A percentile compares a stretch with the other conserved stretches of the same genome.
These are phyloP conservation scores for Starmerella vitae DNA, from an alignment of 805 yeast species.

Conservation along the genomic window DNA sequence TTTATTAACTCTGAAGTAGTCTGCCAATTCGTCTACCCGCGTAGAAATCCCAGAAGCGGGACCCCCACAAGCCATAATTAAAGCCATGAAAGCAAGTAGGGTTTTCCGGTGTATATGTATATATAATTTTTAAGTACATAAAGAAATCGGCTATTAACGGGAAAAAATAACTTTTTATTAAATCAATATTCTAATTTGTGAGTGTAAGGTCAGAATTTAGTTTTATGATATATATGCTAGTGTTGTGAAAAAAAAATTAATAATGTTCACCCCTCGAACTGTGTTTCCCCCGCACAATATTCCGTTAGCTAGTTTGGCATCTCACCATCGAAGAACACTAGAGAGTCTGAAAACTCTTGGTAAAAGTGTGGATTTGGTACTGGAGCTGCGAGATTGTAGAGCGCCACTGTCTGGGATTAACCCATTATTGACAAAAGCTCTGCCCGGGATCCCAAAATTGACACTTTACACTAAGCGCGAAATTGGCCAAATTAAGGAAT, in stretches of 20 bases:
- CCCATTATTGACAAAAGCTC: slow-evolving; percentile 55
- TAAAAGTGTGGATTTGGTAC: slow-evolving; percentile 65
- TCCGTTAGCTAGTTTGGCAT: slow-evolving; percentile 66
- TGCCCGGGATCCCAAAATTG: slow-evolving; percentile 42
- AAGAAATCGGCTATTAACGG: no score
- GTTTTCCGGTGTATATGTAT: no score
- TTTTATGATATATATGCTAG: background rate
- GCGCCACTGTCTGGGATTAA: slow-evolving; percentile 82
- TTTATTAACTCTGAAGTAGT: slow-evolving; percentile 37
- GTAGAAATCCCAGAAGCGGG: slow-evolving; percentile 79
- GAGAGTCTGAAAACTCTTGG: slow-evolving; percentile 51
- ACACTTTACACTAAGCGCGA: slow-evolving; percentile 71
- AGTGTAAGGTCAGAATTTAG: no score
- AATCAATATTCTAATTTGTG: no score
- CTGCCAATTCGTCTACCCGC: slow-evolving; percentile 46
- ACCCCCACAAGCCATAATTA: slow-evolving; percentile 67
- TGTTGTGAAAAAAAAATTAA: background rate
- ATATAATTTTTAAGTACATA: no score
- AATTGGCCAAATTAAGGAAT: slow-evolving; percentile 35
- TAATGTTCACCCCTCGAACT: slow-evolving; percentile 47
- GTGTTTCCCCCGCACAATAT: slow-evolving; percentile 64
- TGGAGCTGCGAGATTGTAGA: slow-evolving; percentile 78
- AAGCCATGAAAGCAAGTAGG: no score
- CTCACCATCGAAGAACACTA: slow-evolving; percentile 77
- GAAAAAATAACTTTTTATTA: no score